These are phyloP conservation scores for Cucurbitaria berberidis DNA, from an alignment of 2,329 filamentous ascomycete species.

Conservation along the genomic window DNA sequence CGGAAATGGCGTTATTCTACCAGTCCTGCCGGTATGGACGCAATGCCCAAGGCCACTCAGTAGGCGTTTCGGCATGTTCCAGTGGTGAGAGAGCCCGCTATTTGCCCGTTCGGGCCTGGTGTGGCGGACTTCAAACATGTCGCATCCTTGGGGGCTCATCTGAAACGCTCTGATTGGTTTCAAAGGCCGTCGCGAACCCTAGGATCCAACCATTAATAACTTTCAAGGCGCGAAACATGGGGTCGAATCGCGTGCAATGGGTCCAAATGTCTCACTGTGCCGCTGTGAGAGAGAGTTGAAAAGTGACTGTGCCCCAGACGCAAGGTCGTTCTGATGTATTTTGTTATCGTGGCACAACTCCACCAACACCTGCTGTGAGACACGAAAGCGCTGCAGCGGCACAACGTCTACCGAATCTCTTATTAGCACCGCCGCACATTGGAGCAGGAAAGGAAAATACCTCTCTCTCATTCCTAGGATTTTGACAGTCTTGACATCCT, in stretches of 20 bases:
- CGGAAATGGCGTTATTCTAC: not conserved
- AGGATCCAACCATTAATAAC: conserved; percentile 2
- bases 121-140: conserved; percentile 4
- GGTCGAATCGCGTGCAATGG: conserved; percentile 1
- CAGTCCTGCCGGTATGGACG: not conserved
- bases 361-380: conserved; percentile 2
- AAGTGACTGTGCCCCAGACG: not conserved
- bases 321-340: not conserved
- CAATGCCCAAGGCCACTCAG: not conserved
- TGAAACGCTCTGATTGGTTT: conserved; percentile 13
- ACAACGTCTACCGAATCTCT: not conserved
- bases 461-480: not conserved
- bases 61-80: not conserved
- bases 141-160: conserved; percentile 2
- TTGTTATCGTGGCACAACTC: not conserved
- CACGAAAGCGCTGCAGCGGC: not conserved
- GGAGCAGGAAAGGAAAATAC: not conserved
- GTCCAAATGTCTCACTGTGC: conserved; percentile 1
- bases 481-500: not conserved
- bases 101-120: not conserved
- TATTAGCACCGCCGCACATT: not conserved
- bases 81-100: not conserved
- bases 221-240: not conserved
- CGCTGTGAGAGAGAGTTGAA: not conserved
- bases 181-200: not conserved